phyloP scores from a whole-genome alignment of 179 eudicot genomes.

The Carnegiea gigantea region DNA sequence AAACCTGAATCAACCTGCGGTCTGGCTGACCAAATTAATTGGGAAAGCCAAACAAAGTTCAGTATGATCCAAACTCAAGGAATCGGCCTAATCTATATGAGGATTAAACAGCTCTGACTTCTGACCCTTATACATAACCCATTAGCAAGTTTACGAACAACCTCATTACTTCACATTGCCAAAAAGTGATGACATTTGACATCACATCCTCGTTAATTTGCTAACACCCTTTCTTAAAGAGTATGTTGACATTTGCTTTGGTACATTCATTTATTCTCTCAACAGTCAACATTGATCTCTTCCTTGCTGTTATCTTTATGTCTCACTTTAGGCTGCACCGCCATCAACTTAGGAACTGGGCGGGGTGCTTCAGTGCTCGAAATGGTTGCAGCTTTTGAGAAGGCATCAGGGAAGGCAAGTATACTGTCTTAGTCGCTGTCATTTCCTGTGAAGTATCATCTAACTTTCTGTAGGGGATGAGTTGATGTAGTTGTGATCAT shows the following conservation, averaged over 20 bases:
- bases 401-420: slow-evolving; percentile 77
- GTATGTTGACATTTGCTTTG: not conserved
- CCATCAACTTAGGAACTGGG: slow-evolving; percentile 89
- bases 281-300: not conserved
- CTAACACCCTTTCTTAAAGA: too few species aligned
- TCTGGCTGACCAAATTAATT: not conserved
- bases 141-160: too few species aligned
- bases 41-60: not conserved
- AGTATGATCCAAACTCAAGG: not conserved
- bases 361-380: slow-evolving; percentile 85
- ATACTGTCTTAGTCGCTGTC: not conserved
- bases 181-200: too few species aligned
- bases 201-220: too few species aligned
- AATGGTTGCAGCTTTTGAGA: slow-evolving; percentile 87
- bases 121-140: not conserved
- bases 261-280: not conserved
- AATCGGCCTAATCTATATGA: not conserved
- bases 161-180: too few species aligned
- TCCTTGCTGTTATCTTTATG: not conserved
- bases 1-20: not conserved
- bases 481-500: not conserved
- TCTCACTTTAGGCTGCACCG: slow-evolving; percentile 55
- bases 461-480: not conserved
- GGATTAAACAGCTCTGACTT: too few species aligned
- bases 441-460: not conserved